Percentiles rank a stretch among this genome's conserved stretches.
Conservation (phyloP, 305 asterid genomes). For the Rubia balearica region DNA sequence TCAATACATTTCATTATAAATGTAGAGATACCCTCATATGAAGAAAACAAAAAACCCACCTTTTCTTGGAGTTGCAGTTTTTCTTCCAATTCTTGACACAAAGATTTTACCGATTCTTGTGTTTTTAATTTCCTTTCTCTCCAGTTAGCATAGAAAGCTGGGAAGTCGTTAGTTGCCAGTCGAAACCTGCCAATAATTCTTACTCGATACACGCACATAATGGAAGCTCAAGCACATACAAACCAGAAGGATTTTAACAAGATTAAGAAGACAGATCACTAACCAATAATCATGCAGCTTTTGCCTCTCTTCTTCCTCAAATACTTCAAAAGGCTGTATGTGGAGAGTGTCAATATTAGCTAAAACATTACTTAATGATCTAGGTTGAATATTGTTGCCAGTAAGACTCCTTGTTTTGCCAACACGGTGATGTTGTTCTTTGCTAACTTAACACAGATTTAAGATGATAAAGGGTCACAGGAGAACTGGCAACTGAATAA, state of each 20-base stretch:
- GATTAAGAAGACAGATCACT: conserved; percentile 25
- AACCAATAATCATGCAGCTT: conserved; percentile 81
- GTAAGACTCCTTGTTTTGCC: conserved; percentile 73
- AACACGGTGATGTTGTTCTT: conserved; percentile 75
- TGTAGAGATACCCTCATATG: not conserved
- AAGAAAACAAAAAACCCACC: conserved; percentile 36
- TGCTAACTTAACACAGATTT: conserved; percentile 69
- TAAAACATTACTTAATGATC: conserved; percentile 66
- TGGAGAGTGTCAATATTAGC: conserved; percentile 62
- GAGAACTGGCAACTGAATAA: not conserved
- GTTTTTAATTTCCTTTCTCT: conserved; percentile 41
- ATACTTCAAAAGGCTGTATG: conserved; percentile 83
- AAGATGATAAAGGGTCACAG: conserved; percentile 14
- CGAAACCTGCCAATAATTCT: conserved; percentile 47
- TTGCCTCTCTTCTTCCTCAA: conserved; percentile 86
- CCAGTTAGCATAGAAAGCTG: conserved; percentile 55
- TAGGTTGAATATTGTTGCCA: conserved; percentile 63
- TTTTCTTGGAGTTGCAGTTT: conserved; percentile 32
- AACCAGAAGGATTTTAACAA: conserved; percentile 19
- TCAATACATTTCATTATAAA: conserved; percentile 14
- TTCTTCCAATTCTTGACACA: conserved; percentile 57
- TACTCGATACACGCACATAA: not conserved
- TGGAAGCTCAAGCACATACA: conserved; percentile 17
- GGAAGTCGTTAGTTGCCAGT: conserved; percentile 59
- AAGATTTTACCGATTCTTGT: conserved; percentile 33